Evolutionary conservation across 768 basidiomycete species (phyloP), one percentile per base, ranked within the genome.

Genomic region (Coprinopsis cinerea): DNA sequence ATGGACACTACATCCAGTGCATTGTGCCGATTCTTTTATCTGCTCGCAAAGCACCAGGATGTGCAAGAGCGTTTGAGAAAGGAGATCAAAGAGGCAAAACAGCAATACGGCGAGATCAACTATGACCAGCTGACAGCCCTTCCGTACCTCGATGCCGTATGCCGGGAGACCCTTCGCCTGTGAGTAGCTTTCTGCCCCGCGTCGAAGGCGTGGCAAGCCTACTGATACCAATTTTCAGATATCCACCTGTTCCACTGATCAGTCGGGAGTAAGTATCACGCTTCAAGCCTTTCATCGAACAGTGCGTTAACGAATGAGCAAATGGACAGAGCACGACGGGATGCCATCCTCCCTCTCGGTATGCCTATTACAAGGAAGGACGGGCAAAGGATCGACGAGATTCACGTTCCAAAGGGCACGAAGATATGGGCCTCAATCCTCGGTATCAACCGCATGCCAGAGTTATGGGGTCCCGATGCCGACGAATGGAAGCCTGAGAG

Each of bases 401-500:
- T 78, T 1, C 41, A 59, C 0, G 61, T 78, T 11, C 64, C 67
- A 0, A 68, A 69, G 32, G 66, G 67, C 30, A 76, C 74, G 1
- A 53, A 55, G 10, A 36, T 64, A 10, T 54, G 32, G 27, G 57
- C 46, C 44, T 74, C 51, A 48, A 64, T 58, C 39, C 66, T 47
- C 63, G 70, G 32, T 32, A 68, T 66, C 2, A 77, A 77, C 51
- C 59, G 65, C 0, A 67, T 67, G 37, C 63, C 61, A 15, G 63
- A 64, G 11, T 53, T 77, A 15, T 79, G 75, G 76, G 77, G 76
- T 9, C 64, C 67, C 2, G 76, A 78, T 52, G 70, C 71, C 1
- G 32, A 62, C 13, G 70, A 75, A 51, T 77, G 73, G 67, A 76
- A 72, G 42, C 76, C 76, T 0, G 75, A 77, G 51, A 59, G 77